Percentiles rank a stretch among this genome's conserved stretches.
Evolutionary conservation across 169 alveolate genomes (phyloP).

Genomic region (Plasmodium sp.): DNA sequence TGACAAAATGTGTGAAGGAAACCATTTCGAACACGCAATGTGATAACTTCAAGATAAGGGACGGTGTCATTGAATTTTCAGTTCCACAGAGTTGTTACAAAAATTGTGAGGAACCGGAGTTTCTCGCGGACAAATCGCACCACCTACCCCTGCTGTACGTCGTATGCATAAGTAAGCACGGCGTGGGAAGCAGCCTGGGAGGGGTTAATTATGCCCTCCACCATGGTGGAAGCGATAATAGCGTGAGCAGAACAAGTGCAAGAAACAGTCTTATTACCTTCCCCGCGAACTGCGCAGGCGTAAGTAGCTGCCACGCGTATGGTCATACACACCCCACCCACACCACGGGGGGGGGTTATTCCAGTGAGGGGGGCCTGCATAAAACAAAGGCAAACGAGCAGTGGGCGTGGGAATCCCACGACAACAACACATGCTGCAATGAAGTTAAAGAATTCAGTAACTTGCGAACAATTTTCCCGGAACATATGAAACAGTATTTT

Average conservation of each 20-base stretch:
- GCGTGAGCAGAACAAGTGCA: neutral
- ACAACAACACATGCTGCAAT: conserved; percentile 5
- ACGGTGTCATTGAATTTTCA: conserved; percentile 37
- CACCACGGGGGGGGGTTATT: neutral
- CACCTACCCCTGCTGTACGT: conserved; percentile 27
- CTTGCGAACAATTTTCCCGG: conserved; percentile 58
- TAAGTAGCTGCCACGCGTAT: neutral
- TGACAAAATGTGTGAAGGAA: conserved; percentile 38
- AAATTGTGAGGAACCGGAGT: conserved; percentile 16
- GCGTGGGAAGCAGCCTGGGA: neutral
- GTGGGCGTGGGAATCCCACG: neutral
- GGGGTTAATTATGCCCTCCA: neutral
- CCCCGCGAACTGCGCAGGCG: neutral
- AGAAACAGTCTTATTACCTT: neutral
- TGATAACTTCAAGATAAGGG: conserved; percentile 10
- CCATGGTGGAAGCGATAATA: neutral
- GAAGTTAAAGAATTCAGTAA: conserved; percentile 56
- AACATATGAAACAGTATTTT: conserved; percentile 32
- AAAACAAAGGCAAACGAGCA: neutral
- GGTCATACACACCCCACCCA: neutral
- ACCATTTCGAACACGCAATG: neutral
- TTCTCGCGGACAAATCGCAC: conserved; percentile 6
- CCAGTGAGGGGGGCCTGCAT: neutral
- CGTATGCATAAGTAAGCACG: conserved; percentile 61
- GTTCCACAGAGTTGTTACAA: conserved; percentile 69